A percentile compares a stretch with the other conserved stretches of the same genome.
These are phyloP conservation scores for Ophiocordyceps sinensis DNA, from an alignment of 2,329 filamentous ascomycete genomes.

Conservation along the genomic window DNA sequence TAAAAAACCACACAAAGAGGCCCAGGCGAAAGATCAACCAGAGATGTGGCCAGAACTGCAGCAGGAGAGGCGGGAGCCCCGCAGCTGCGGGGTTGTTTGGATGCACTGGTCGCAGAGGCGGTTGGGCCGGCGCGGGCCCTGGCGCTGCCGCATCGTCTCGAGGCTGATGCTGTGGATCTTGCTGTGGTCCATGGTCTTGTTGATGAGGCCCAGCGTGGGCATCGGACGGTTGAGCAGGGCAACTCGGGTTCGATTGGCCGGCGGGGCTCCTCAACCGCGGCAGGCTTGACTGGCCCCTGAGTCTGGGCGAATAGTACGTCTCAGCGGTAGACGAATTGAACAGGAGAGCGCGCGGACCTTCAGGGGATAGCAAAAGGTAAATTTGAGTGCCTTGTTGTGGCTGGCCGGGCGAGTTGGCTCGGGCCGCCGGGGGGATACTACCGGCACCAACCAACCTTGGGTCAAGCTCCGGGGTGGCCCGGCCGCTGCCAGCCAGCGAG, in stretches of 20 bases:
- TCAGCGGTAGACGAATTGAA: slow-evolving; percentile 35
- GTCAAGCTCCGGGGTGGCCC: slow-evolving; percentile 30
- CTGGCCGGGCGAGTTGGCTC: slow-evolving; percentile 4
- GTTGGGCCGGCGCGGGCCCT: slow-evolving; percentile 4
- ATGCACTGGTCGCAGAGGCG: slow-evolving; percentile 14
- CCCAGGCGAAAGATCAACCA: slow-evolving; percentile 45
- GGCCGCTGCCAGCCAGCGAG: slow-evolving; percentile 28
- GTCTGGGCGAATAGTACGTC: slow-evolving; percentile 34
- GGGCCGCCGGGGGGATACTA: slow-evolving; percentile 4
- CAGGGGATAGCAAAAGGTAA: slow-evolving; percentile 46
- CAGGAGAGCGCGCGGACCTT: slow-evolving; percentile 42
- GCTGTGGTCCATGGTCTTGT: slow-evolving; percentile 5
- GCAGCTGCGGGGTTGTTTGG: slow-evolving; percentile 23
- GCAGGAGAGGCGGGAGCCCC: slow-evolving; percentile 17
- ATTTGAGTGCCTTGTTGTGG: slow-evolving; percentile 29
- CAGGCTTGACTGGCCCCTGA: slow-evolving; percentile 12
- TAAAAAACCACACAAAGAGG: slow-evolving; percentile 52
- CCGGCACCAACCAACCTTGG: slow-evolving; percentile 18
- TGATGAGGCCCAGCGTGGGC: not conserved
- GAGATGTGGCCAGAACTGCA: slow-evolving; percentile 40
- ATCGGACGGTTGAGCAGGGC: not conserved
- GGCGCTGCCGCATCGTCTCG: slow-evolving; percentile 4
- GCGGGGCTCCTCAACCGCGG: slow-evolving; percentile 11
- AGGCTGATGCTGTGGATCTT: slow-evolving; percentile 5
- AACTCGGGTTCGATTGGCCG: slow-evolving; percentile 4